Evolutionary conservation across 306 rosid species (phyloP), one percentile per base, ranked within the genome.

Genomic region (Begonia peltatifolia): DNA sequence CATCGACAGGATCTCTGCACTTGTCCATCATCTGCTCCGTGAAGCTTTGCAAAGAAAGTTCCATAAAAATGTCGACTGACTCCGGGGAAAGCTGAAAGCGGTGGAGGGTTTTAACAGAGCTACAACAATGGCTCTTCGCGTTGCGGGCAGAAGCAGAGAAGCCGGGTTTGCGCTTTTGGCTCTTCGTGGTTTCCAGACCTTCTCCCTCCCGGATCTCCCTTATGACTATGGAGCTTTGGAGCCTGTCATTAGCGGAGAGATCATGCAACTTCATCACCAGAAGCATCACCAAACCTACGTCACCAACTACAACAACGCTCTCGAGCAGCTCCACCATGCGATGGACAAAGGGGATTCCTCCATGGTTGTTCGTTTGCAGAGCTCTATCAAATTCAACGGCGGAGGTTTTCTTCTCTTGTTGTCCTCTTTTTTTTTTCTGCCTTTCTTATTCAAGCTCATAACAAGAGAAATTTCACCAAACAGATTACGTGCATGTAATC

Each of bases 211-310:
- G 36, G 92, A 86, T 71, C 95, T 90, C 11, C 58, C 75, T 8
- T 90, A 90, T 62, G 99, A 83, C 65, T 86, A 80, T 46, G 88
- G 94, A 52, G 87, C 94, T 0, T 81, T 92, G 5, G 94, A 92
- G 67, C 99, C 99, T 0, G 86, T 73, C 25, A 79, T 92, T 53
- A 83, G 90, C 71, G 94, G 72, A 55, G 88, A 92, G 56, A 86
- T 86, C 75, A 86, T 92, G 99, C 84, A 75, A 62, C 69, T 90
- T 48, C 99, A 90, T 47, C 95, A 86, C 55, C 94, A 83, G 78
- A 90, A 83, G 74, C 95, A 85, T 59, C 94, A 83, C 60, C 99
- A 83, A 80, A 44, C 94, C 56, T 92, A 92, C 68, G 11, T 92
- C 70, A 86, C 94, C 66, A 92, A 92, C 68, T 92, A 75, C 63